Base-by-base conservation (phyloP, 768 basidiomycete genomes). In the Mycena maculata region DNA sequence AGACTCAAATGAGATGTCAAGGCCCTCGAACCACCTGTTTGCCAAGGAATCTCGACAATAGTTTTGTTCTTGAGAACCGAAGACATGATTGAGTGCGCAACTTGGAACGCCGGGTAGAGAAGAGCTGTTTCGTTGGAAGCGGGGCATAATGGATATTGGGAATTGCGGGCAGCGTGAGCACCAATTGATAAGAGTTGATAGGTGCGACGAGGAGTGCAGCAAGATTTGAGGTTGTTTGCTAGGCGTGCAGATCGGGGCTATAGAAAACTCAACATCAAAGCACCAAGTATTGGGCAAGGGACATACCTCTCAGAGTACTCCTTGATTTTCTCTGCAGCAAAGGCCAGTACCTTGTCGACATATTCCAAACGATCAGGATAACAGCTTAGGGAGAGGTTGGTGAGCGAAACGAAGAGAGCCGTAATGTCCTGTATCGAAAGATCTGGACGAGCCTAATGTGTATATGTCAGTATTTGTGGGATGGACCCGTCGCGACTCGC, bases 341-440 rank as follows among this genome's bases (percentile, higher is more conserved):
- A 99, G 8, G 89, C 90, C 60, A 99, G 85, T 20, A 99, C 90
- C 79, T 98, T 96, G 73, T 99, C 96, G 41, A 99, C 95, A 74
- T 99, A 99, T 83, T 98, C 96, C 54, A 99, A 85, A 70, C 94
- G 86, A 75, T 99, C 97, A 2, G 98, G 98, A 77, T 99, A 99
- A 79, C 97, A 99, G 77, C 94, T 96, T 27, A 99, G 82, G 0
- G 95, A 96, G 13, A 99, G 86, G 78, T 99, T 99, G 33, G 95
- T 93, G 41, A 99, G 83, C 1, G 98, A 99, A 20, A 99, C 96
- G 57, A 98, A 84, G 22, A 99, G 88, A 0, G 97, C 98, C 0
- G 98, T 99, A 76, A 98, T 91, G 74, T 99, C 98, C 78, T 98
- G 97, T 76, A 99, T 95, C 49, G 95, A 95, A 33, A 99, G 81